Evolutionary conservation across 164 flowering plant genomes (phyloP), one percentile per base, ranked within the genome.

Genomic region (Litsea cubeba): DNA sequence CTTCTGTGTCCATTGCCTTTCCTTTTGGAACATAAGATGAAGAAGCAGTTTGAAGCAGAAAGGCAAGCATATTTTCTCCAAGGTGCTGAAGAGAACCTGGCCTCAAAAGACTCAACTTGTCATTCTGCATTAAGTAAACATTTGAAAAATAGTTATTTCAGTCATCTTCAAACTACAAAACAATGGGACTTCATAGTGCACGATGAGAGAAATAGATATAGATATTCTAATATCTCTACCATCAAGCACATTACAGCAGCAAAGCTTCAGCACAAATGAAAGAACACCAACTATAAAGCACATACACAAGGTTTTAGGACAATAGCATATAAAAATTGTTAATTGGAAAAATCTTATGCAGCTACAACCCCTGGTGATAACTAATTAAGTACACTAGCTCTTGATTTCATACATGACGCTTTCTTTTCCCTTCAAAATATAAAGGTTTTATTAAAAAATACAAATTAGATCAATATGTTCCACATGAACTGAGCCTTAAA

Each of bases 21-120:
- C 54, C 81, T 70, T 81, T 75, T 23, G 88, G 84, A 80, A 89
- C 81, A 74, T 85, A 70, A 75, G 90, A 68, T 54, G 95, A 87
- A 40, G 88, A 51, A 75, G 86, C 99, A 81, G 82, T 78, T 12
- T 87, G 88, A 81, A 85, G 89, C 75, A 95, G 86, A 83, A 95
- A 95, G 71, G 94, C 87, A 76, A 93, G 93, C 95, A 93, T 89
- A 81, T 95, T 95, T 79, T 95, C 97, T 63, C 99, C 99, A 79
- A 95, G 95, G 84, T 95, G 99, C 80, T 95, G 99, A 84, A 95
- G 94, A 71, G 99, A 95, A 70, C 99, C 99, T 3, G 93, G 81
- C 80, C 84, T 91, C 79, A 95, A 79, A 71, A 93, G 92, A 80
- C 87, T 83, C 76, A 92, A 72, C 73, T 90, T 91, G 83, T 95